Base-by-base conservation (phyloP, 306 rosid species). In the Medicago arabica region DNA sequence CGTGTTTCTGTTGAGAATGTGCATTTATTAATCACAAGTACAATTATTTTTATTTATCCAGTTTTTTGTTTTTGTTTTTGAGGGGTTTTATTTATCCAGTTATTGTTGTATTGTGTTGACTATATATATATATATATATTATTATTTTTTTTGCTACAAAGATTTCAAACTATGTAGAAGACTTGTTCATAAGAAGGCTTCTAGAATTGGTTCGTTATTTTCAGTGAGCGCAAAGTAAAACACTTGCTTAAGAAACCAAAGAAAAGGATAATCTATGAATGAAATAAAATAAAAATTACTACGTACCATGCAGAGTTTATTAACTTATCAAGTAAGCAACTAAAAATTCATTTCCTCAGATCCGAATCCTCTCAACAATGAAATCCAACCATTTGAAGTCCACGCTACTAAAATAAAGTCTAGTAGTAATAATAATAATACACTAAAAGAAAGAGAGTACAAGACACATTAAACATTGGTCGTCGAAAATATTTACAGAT, bases 111-210 rank as follows among this genome's bases (percentile, higher is more conserved):
- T 73, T 57, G 18, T 36, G 31, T 69, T 75, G 69, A 19, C 46
- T 62, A 39, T 70, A 47, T 4, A 3, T 34, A 4, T 31, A 31
- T 31, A 25, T 25, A 1, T 9, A n/a, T n/a, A n/a, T n/a, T n/a
- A n/a, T n/a, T n/a, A n/a, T 25, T 17, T 14, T n/a, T 16, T 40
- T 65, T 2, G 53, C 17, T 0, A 71, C 57, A 44, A 55, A 44
- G 8, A 63, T 18, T 47, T 36, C 46, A 62, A 75, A 34, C 7
- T 10, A 50, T 40, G 15, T 1, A 13, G 16, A 2, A 53, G 84
- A 81, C 84, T 43, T 62, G 47, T 69, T 75, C 84, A 81, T 40
- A 75, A 8, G 6, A 36, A 55, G 19, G 61, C 51, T 80, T 75
- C 80, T 80, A 74, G 84, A 67, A 21, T 58, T 10, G 34, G 17